These are phyloP conservation scores for Botryobasidium botryosum DNA, from an alignment of 768 basidiomycete species.

Conservation along the genomic window DNA sequence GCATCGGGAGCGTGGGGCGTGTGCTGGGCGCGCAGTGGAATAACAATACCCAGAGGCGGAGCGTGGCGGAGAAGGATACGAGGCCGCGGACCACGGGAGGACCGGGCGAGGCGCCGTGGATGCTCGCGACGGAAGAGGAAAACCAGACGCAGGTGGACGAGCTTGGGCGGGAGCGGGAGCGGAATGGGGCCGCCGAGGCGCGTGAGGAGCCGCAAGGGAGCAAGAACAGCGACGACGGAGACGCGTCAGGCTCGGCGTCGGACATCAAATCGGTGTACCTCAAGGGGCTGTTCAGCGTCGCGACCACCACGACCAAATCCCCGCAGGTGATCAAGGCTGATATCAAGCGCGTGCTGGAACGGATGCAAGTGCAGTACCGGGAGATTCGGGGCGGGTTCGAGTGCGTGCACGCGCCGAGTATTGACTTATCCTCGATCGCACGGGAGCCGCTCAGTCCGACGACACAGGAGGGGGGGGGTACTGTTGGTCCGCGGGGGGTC, in stretches of 20 bases:
- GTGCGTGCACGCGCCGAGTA: conserved; percentile 88
- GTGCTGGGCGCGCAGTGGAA: conserved; percentile 21
- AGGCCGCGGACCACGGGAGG: no score
- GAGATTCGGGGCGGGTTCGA: conserved; percentile 86
- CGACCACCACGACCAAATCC: conserved; percentile 85
- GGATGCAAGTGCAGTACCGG: conserved; percentile 90
- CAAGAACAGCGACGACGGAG: no score
- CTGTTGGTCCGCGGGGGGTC: conserved; percentile 13
- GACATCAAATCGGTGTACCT: conserved; percentile 89
- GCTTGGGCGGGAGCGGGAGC: not conserved
- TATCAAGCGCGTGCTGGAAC: conserved; percentile 70
- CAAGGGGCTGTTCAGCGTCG: conserved; percentile 93
- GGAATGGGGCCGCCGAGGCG: conserved; percentile 21
- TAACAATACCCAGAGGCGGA: conserved; percentile 14
- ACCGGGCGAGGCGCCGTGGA: not conserved
- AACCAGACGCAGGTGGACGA: not conserved
- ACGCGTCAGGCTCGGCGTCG: conserved; percentile 2
- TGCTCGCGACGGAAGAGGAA: not conserved
- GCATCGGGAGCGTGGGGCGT: conserved; percentile 41
- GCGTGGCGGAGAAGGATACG: conserved; percentile 27
- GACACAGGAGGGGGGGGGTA: conserved; percentile 1
- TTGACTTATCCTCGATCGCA: conserved; percentile 69
- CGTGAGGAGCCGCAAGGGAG: conserved; percentile 41
- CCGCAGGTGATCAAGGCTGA: conserved; percentile 68
- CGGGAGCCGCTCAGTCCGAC: not conserved